These are phyloP conservation scores for Xylaria palmicola DNA, from an alignment of 495 filamentous ascomycete genomes.

Conservation along the genomic window DNA sequence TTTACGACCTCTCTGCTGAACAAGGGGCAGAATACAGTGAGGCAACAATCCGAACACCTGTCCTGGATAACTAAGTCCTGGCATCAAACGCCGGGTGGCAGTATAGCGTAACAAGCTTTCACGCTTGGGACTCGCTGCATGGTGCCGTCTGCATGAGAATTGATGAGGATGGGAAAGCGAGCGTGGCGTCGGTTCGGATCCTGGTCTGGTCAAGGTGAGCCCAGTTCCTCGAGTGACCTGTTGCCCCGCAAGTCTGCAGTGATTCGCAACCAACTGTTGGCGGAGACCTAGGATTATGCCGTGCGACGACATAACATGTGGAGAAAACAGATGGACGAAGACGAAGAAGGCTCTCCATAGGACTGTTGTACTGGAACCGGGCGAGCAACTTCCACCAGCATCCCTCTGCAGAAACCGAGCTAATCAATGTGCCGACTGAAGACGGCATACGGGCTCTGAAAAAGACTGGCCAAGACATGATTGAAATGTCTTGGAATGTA, in stretches of 20 bases:
- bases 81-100: constrained; percentile 9
- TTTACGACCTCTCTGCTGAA: background rate
- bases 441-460: constrained; percentile 18
- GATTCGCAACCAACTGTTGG: constrained; percentile 27
- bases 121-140: constrained; percentile 27
- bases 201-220: constrained; percentile 28
- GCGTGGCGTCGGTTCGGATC: constrained; percentile 29
- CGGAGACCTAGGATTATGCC: constrained; percentile 27
- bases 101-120: constrained; percentile 23
- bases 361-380: constrained; percentile 31
- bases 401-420: constrained; percentile 21
- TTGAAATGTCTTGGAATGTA: background rate
- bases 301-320: constrained; percentile 31
- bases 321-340: constrained; percentile 32
- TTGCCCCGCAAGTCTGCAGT: constrained; percentile 25
- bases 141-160: constrained; percentile 30
- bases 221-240: constrained; percentile 22
- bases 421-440: constrained; percentile 10
- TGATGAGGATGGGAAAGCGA: constrained; percentile 15
- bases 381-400: constrained; percentile 26
- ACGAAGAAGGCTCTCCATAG: constrained; percentile 26
- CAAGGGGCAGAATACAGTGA: constrained; percentile 15
- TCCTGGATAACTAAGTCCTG: constrained; percentile 15
- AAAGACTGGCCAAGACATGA: constrained; percentile 22
- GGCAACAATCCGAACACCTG: constrained; percentile 22